Percentiles rank a stretch among this genome's conserved stretches.
phyloP scores from a whole-genome alignment of 768 basidiomycete species.

The Hericium alpestre region DNA sequence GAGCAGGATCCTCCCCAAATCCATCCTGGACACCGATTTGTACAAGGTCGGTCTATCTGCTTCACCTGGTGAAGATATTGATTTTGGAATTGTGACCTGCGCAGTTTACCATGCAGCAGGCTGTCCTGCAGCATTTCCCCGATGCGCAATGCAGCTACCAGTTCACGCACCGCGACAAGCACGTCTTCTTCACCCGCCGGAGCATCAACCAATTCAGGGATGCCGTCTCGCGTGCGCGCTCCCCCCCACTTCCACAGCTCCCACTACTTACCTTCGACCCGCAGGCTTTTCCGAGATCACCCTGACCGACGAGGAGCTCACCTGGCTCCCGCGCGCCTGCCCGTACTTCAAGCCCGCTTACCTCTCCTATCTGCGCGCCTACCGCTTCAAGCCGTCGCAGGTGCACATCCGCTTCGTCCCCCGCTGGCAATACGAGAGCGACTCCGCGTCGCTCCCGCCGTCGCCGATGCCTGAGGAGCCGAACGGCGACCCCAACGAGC shows the following conservation, averaged over 20 bases:
- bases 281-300: conserved; percentile 60
- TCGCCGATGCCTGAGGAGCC: conserved; percentile 29
- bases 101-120: conserved; percentile 94
- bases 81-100: background rate
- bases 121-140: conserved; percentile 71
- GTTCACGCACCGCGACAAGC: conserved; percentile 69
- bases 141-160: conserved; percentile 57
- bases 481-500: conserved; percentile 14
- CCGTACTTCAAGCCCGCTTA: conserved; percentile 67
- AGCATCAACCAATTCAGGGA: conserved; percentile 52
- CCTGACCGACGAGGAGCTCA: conserved; percentile 49
- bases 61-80: background rate
- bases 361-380: conserved; percentile 62
- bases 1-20: conserved; percentile 24
- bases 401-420: conserved; percentile 59
- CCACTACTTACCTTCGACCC: background rate
- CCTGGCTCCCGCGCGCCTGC: conserved; percentile 58
- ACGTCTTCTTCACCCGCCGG: conserved; percentile 52
- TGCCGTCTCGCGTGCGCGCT: conserved; percentile 42
- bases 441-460: background rate
- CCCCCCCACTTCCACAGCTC: background rate
- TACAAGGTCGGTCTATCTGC: conserved; percentile 58
- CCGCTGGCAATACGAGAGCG: background rate
- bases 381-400: conserved; percentile 67
- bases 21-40: conserved; percentile 85